Base-by-base conservation (phyloP, 139 green algal species). In the Chlamydomonas sphaeroides region DNA sequence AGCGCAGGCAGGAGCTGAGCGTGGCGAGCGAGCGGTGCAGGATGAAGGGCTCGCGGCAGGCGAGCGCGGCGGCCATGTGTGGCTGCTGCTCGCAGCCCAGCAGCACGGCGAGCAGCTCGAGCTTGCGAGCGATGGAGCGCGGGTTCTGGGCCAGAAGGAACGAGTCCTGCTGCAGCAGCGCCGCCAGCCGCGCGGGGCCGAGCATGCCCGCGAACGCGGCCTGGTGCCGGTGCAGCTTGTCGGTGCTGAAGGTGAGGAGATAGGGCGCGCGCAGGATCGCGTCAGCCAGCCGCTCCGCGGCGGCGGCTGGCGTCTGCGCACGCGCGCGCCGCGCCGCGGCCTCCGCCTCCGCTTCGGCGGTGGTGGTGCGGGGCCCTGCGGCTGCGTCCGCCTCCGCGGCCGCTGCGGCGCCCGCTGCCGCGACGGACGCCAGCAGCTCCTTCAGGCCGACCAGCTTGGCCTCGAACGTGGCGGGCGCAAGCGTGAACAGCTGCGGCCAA, bases 211-310 rank as follows among this genome's bases (percentile, higher is more conserved):
- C 21, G n/a, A 90, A 79, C 68, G 35, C 26, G 26, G 30, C 49
- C 4, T 72, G 45, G 45, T 78, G 73, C 1, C 32, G 62, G 30
- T 59, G 1, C 41, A 86, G 51, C 5, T n/a, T 21, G 0, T 61
- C 45, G 30, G 57, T 62, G n/a, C 38, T 48, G 48, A 76, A 83
- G 62, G 83, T 86, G 3, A 91, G 84, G 56, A 91, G 45, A 8
- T 41, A 57, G 32, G 87, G 87, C 4, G 49, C 51, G 1, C 30
- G n/a, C 49, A 20, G 32, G n/a, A 88, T 8, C 25, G 87, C 57
- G 15, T 30, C 33, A 11, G 20, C 28, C 5, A 84, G 63, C 18
- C 14, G 45, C n/a, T n/a, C n/a, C n/a, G n/a, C n/a, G n/a, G n/a
- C n/a, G n/a, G n/a, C n/a, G n/a, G n/a, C n/a, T n/a, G 45, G 45